Evolutionary conservation across 164 flowering plant genomes (phyloP), one percentile per base, ranked within the genome.

Genomic region (Kingdonia uniflora): DNA sequence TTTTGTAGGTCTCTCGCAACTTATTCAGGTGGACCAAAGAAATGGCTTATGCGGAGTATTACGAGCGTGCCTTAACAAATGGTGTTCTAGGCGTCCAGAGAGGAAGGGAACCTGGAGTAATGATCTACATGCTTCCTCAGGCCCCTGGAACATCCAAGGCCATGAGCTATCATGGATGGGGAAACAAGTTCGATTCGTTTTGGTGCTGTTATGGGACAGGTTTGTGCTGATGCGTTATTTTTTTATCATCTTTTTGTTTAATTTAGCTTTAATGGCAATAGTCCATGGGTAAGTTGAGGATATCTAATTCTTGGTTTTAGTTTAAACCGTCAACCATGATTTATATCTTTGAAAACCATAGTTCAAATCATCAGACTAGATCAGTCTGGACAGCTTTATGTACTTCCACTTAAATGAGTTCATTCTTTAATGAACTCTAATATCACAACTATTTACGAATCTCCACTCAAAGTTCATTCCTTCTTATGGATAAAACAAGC

Each of bases 141-240:
- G 84, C 74, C 14, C 85, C 57, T 51, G 96, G 95, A 57, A 62
- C 11, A 17, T 92, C 96, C 58, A 92, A 86, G 65, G 86, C 80
- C 42, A 59, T 22, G 41, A 71, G 73, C 66, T 74, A 64, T 54
- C 99, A 88, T 64, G 75, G 79, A 12, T 92, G 99, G 99, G 97
- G n/a, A 95, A 22, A 47, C 50, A 47, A 47, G 50, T 47, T 47
- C 19, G 25, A 47, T 22, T 47, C 50, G 11, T 47, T 92, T 57
- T 92, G 99, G 99, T 88, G 99, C 67, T 88, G 97, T 76, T 92
- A 92, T 68, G 99, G 99, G 19, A 92, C 97, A 68, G 99, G 96
- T 87, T 38, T 38, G 52, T 55, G 49, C 22, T 24, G 24, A 47
- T 33, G 38, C 33, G 21, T 29, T 23, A 48, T 24, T 15, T 48